phyloP scores from a whole-genome alignment of 1,139 yeast species.

The Meyerozyma smithsonii region DNA sequence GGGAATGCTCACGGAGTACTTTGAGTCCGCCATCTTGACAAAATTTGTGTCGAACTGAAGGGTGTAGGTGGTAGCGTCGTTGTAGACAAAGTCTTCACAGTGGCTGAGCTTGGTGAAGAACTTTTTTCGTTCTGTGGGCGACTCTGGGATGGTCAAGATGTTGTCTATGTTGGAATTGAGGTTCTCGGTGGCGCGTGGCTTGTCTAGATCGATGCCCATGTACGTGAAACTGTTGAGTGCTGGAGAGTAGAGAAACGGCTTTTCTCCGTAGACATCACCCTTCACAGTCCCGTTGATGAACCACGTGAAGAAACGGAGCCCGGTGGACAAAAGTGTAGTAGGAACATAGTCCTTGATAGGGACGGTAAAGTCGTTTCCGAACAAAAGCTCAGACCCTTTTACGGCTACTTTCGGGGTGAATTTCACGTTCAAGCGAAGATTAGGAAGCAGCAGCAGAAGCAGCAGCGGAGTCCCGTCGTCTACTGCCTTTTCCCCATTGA shows the following conservation, averaged over 20 bases:
- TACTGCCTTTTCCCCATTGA: slow-evolving; percentile 22
- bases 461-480: slow-evolving; percentile 7
- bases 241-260: slow-evolving; percentile 60
- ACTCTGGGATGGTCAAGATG: slow-evolving; percentile 23
- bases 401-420: slow-evolving; percentile 40
- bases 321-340: slow-evolving; percentile 36
- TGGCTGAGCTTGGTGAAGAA: slow-evolving; percentile 27
- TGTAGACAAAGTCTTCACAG: slow-evolving; percentile 29
- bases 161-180: slow-evolving; percentile 18
- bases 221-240: slow-evolving; percentile 55
- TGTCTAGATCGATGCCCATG: slow-evolving; percentile 16
- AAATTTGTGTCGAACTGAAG: slow-evolving; percentile 38
- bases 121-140: slow-evolving; percentile 28
- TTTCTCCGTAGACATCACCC: slow-evolving; percentile 58
- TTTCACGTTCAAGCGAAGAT: slow-evolving; percentile 31
- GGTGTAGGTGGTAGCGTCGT: slow-evolving; percentile 21
- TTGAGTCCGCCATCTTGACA: slow-evolving; percentile 37
- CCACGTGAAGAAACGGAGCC: slow-evolving; percentile 54
- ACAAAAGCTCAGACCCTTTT: slow-evolving; percentile 48
- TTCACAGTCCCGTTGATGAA: slow-evolving; percentile 58
- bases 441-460: slow-evolving; percentile 16
- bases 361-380: slow-evolving; percentile 65
- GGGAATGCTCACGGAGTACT: slow-evolving; percentile 39
- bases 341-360: slow-evolving; percentile 63
- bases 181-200: slow-evolving; percentile 18